Conservation (phyloP, 2,329 filamentous ascomycete genomes). For the Colletotrichum somersetense region DNA sequence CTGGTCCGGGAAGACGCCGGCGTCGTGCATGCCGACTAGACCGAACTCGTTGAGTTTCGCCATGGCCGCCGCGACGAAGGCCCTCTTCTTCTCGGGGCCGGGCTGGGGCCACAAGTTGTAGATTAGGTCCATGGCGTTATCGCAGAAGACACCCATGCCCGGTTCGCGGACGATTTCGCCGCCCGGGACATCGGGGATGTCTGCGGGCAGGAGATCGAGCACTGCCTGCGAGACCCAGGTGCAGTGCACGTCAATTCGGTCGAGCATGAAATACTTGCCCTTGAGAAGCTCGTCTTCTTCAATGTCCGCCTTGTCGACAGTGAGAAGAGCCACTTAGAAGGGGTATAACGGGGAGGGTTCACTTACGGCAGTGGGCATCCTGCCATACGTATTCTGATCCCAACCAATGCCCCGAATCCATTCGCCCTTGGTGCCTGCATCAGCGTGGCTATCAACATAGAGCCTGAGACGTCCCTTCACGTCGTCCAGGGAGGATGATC, state of each 20-base stretch:
- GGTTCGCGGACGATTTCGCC: conserved; percentile 73
- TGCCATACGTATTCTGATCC: conserved; percentile 75
- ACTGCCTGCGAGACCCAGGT: conserved; percentile 76
- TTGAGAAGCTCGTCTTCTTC: conserved; percentile 64
- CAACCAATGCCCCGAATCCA: conserved; percentile 79
- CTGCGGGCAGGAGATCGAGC: conserved; percentile 68
- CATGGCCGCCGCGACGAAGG: conserved; percentile 72
- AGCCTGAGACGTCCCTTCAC: conserved; percentile 63
- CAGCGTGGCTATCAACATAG: conserved; percentile 64
- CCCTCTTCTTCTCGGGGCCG: conserved; percentile 62
- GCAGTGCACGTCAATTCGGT: conserved; percentile 78
- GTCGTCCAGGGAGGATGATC: conserved; percentile 66
- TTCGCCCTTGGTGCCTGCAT: conserved; percentile 64
- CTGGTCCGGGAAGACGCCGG: conserved; percentile 69
- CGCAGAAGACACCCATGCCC: conserved; percentile 77
- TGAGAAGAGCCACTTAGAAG: neutral
- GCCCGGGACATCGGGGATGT: conserved; percentile 67
- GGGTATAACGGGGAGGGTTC: neutral
- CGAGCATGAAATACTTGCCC: conserved; percentile 75
- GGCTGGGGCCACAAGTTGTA: conserved; percentile 69
- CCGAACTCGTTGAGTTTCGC: conserved; percentile 72
- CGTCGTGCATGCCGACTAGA: conserved; percentile 77
- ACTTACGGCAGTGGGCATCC: conserved; percentile 74
- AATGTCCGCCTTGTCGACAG: conserved; percentile 57
- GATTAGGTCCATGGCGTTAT: conserved; percentile 78